Conservation (phyloP, 1,139 yeast genomes). For the Barnettozyma hawaiiensis region DNA sequence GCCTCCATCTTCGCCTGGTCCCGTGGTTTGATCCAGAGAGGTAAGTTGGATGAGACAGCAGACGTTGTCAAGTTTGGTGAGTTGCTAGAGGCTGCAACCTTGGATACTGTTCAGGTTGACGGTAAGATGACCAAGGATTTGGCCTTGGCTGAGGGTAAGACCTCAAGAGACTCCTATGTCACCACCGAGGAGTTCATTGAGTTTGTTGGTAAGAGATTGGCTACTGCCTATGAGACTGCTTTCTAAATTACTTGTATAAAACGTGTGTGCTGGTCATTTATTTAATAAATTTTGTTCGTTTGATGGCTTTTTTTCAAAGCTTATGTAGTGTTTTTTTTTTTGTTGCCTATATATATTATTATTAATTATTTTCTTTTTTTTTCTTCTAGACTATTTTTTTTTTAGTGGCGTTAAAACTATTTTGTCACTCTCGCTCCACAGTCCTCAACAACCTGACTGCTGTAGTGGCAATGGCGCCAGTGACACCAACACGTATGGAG, state of each 20-base stretch:
- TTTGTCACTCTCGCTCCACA: too few species aligned
- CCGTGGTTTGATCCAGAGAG: constrained; percentile 87
- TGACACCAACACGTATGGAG: not conserved
- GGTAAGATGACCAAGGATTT: constrained; percentile 94
- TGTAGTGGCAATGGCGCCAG: not conserved
- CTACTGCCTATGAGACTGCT: constrained; percentile 2
- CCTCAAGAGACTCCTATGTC: constrained; percentile 73
- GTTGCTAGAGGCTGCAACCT: constrained; percentile 70
- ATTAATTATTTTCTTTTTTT: not conserved
- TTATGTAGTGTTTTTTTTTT: too few species aligned
- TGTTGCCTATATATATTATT: not conserved
- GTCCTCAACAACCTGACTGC: too few species aligned
- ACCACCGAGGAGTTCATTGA: constrained; percentile 89
- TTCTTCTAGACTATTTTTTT: not conserved
- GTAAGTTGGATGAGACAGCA: constrained; percentile 78
- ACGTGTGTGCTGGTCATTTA: constrained; percentile 4
- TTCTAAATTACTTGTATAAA: constrained; percentile 1
- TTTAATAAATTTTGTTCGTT: not conserved
- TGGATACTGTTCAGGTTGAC: constrained; percentile 81
- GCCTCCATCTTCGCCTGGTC: constrained; percentile 99
- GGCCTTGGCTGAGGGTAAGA: constrained; percentile 82
- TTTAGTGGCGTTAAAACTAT: not conserved
- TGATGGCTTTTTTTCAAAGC: not conserved
- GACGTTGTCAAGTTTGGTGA: constrained; percentile 78
- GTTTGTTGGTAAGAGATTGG: constrained; percentile 57